Base-by-base conservation (phyloP, 2,329 filamentous ascomycete species). In the Exophiala dermatitidis region DNA sequence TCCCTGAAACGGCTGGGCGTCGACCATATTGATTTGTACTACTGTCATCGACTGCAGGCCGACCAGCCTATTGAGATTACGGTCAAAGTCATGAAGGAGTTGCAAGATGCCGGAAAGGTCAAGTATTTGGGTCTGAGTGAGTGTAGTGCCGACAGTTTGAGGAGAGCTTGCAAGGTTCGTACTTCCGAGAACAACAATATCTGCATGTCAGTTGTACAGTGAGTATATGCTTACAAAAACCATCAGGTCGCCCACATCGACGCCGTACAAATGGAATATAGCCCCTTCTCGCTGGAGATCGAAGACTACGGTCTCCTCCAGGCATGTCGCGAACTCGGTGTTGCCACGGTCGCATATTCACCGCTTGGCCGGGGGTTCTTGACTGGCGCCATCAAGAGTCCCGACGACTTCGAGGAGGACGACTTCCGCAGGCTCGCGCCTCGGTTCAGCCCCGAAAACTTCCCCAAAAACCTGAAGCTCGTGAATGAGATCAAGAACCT, bases 391-490 rank as follows among this genome's bases (percentile, higher is more conserved):
- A 70, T 74, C 62, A 67, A 66, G 48, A 68, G 64, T 12, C 63
- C 59, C 1, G 65, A 64, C n/a, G 69, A 74, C 45, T 65, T 73
- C 46, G 69, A 68, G 36, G 62, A 66, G 6, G 69, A 64, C 2
- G 79, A 82, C 61, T 72, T 76, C 62, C 75, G 80, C 9, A 60
- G 62, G 38, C 58, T 58, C n/a, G 49, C 74, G 9, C 77, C 77
- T 2, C 70, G 78, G 3, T 81, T 78, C 67, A 68, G 60, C 26
- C 67, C 70, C n/a, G 77, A 77, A 51, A 79, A 82, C 61, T 77
- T 81, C 63, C 68, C 66, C 12, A 79, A 80, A 66, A 84, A 84
- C 61, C 60, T 81, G 8, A 69, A 73, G 60, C 65, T 83, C 4
- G 76, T 81, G 7, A 74, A 77, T 42, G 66, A 67, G 10, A 71